Evolutionary conservation across 352 stramenopile genomes (phyloP).

Genomic region (Stramenopiles sp.): DNA sequence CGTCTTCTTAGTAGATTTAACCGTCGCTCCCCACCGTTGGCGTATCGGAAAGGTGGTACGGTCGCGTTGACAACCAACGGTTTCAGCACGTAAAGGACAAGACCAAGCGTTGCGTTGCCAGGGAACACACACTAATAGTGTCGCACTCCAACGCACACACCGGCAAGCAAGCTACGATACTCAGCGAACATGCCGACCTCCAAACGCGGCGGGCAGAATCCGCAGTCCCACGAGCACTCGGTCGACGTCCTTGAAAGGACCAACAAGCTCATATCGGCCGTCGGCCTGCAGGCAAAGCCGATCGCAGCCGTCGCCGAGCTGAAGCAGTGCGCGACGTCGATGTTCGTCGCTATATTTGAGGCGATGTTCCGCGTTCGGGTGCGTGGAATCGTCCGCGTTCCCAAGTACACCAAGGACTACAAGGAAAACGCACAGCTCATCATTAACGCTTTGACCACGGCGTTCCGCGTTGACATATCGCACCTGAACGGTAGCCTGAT

Average conservation of each 20-base stretch:
- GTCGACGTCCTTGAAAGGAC: conserved; percentile 31
- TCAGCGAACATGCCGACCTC: too few species aligned
- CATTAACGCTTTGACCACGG: conserved; percentile 42
- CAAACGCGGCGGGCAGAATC: too few species aligned
- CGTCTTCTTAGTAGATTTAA: too few species aligned
- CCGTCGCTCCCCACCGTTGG: too few species aligned
- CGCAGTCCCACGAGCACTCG: too few species aligned
- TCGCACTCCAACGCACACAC: too few species aligned
- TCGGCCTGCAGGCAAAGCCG: conserved; percentile 51
- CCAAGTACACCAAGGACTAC: conserved; percentile 41
- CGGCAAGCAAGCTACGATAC: too few species aligned
- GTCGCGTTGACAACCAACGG: too few species aligned
- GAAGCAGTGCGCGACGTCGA: conserved; percentile 57
- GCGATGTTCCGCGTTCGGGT: conserved; percentile 61
- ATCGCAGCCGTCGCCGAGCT: conserved; percentile 49
- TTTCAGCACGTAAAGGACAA: too few species aligned
- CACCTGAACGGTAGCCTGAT: conserved; percentile 37
- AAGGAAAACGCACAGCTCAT: conserved; percentile 60
- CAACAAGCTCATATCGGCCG: conserved; percentile 45
- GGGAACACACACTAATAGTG: too few species aligned
- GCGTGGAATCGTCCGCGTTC: conserved; percentile 41
- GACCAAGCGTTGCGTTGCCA: too few species aligned
- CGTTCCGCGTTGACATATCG: conserved; percentile 37
- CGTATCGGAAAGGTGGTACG: too few species aligned
- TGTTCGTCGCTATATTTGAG: conserved; percentile 70